Conservation (phyloP, 148 eudicot genomes). For the Nepenthes gracilis region DNA sequence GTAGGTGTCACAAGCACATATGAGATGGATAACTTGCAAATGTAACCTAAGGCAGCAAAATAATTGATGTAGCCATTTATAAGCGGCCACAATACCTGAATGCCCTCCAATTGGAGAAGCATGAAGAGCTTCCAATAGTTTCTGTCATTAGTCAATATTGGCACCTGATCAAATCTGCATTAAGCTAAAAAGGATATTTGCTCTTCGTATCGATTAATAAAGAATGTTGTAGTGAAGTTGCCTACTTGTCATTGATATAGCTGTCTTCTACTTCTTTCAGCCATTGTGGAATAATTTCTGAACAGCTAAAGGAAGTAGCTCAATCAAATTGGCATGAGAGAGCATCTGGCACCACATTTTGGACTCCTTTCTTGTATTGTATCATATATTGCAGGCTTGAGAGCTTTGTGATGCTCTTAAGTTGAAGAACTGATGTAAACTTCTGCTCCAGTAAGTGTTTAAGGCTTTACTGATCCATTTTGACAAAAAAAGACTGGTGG, state of each 20-base stretch:
- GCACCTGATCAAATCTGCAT: background rate
- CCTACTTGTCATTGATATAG: background rate
- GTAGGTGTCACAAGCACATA: background rate
- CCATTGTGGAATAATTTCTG: background rate
- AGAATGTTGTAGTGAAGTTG: background rate
- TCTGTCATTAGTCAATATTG: too few relatives aligned
- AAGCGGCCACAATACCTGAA: background rate
- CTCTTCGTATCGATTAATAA: too few relatives aligned
- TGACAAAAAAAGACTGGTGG: too few relatives aligned
- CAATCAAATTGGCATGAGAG: background rate
- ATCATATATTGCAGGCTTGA: background rate
- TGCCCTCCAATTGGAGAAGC: background rate
- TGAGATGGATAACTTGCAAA: background rate
- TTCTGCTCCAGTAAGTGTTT: constrained; percentile 5
- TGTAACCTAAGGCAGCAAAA: background rate
- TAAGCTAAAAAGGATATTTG: too few relatives aligned
- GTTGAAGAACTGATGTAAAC: background rate
- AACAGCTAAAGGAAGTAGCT: background rate
- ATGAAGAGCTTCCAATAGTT: background rate
- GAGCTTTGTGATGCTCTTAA: background rate
- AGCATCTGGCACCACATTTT: constrained; percentile 4
- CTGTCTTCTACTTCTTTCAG: background rate
- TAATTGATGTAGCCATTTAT: background rate
- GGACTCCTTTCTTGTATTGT: background rate
- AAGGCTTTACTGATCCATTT: constrained; percentile 3